phyloP scores from a whole-genome alignment of 2,329 filamentous ascomycete genomes.

The Fusarium gaditjirri region DNA sequence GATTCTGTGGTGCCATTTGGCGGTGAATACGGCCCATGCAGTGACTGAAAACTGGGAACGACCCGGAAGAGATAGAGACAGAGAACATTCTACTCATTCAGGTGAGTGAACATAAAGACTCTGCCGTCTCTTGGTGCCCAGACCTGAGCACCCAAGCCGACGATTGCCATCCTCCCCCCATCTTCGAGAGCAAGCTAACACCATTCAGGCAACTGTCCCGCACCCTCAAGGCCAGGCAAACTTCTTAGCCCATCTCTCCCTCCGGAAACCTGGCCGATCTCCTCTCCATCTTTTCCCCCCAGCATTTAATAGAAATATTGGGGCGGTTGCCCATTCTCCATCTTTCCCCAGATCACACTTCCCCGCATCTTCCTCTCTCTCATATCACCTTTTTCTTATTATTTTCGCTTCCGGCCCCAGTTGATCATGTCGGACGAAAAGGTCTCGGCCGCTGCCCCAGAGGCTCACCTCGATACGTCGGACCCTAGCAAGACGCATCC shows the following conservation, averaged over 20 bases:
- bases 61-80: accelerated
- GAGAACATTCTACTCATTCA: neutral
- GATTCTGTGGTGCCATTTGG: neutral
- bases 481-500: constrained; percentile 35
- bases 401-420: neutral
- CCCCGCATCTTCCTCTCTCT: constrained; percentile 11
- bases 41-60: neutral
- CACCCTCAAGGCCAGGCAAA: neutral
- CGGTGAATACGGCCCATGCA: neutral
- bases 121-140: neutral
- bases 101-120: neutral
- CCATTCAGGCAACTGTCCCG: neutral
- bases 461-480: neutral
- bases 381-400: neutral
- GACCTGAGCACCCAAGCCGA: neutral
- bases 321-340: constrained; percentile 2
- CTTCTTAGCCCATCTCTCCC: neutral
- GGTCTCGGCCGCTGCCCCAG: constrained; percentile 12
- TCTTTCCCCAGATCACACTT: constrained; percentile 12
- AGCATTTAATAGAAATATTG: constrained; percentile 6
- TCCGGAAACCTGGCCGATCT: neutral
- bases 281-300: neutral
- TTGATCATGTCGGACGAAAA: constrained; percentile 24
- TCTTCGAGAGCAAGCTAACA: constrained; percentile 3
- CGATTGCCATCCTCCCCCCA: neutral